Base-by-base conservation (phyloP, 1,284 basidiomycete genomes). In the Ustilago vetiveriae region DNA sequence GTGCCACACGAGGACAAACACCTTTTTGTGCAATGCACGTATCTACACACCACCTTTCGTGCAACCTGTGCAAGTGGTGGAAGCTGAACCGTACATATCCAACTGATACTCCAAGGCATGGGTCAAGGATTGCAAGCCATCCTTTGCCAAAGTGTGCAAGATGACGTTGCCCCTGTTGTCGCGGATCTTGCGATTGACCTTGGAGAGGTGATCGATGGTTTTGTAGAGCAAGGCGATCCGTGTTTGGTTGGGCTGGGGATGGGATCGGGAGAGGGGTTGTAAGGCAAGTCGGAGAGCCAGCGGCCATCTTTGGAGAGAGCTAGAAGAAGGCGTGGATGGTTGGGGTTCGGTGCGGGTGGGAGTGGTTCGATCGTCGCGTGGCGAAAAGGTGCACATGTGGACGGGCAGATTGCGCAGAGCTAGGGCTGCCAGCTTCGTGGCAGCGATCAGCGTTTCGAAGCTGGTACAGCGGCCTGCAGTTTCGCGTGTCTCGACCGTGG, bases 91-190 rank as follows among this genome's bases (percentile, higher is more conserved):
- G 27, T 29, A 55, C 41, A 51, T 26, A 0, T 47, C 27, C 38
- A 70, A 23, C 32, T 64, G 56, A 39, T 64, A 70, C 29, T 64
- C 66, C 26, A 64, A 24, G 23, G 40, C 10, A 14, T 36, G 42
- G 8, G 7, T 17, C 6, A 48, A 39, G 4, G 48, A 19, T 2
- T 59, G 66, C 26, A 70, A 19, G 6, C 19, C 6, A 35, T 70
- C 66, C 22, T 70, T 70, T 1, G 52, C 51, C 11, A 59, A 19
- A 11, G 41, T 44, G 16, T 52, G 44, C 13, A 52, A 26, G 24
- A 70, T 55, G 19, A 59, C 56, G 21, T 59, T 44, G 16, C 35
- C 60, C 10, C 42, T n/a, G 10, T 52, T 40, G n/a, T 70, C 66
- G 2, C 52, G 33, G n/a, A 70, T 60, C 22, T 33, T 32, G 13